phyloP scores from a whole-genome alignment of 495 filamentous ascomycete genomes.

The Podospora anserina region DNA sequence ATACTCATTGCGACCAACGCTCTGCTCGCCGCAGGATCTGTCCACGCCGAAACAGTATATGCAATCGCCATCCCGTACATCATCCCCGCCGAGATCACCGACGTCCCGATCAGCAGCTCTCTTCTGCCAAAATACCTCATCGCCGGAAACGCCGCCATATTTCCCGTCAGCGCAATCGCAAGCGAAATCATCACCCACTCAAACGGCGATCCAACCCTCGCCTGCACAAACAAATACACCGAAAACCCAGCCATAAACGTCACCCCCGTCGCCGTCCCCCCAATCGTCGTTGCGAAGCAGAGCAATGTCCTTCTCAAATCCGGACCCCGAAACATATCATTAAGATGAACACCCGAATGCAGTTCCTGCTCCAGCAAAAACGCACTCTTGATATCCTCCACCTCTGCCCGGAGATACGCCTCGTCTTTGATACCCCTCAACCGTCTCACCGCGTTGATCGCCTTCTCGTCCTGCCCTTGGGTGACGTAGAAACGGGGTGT shows the following conservation, averaged over 20 bases:
- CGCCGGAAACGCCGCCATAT: constrained; percentile 31
- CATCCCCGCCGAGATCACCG: constrained; percentile 25
- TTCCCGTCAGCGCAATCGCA: constrained; percentile 33
- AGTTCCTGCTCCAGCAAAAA: constrained; percentile 30
- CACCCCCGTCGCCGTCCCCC: constrained; percentile 30
- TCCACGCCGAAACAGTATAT: constrained; percentile 19
- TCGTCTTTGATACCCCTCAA: constrained; percentile 30
- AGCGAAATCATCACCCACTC: constrained; percentile 34
- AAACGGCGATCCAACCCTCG: constrained; percentile 31
- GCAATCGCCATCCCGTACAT: constrained; percentile 31
- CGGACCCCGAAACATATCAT: constrained; percentile 31
- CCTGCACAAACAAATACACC: constrained; percentile 33
- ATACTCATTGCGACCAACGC: constrained; percentile 26
- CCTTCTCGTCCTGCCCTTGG: constrained; percentile 32
- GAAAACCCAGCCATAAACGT: constrained; percentile 34
- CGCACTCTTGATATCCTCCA: constrained; percentile 32
- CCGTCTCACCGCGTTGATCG: constrained; percentile 30
- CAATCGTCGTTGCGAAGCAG: constrained; percentile 25
- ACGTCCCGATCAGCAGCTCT: constrained; percentile 22
- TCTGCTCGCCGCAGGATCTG: constrained; percentile 19
- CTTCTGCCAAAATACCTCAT: constrained; percentile 28
- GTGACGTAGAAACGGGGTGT: constrained; percentile 50
- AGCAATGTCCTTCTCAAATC: constrained; percentile 35
- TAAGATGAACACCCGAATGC: constrained; percentile 24
- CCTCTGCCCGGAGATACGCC: constrained; percentile 28